Evolutionary conservation across 2,329 filamentous ascomycete genomes (phyloP).

Genomic region (Trichoderma semiorbis): DNA sequence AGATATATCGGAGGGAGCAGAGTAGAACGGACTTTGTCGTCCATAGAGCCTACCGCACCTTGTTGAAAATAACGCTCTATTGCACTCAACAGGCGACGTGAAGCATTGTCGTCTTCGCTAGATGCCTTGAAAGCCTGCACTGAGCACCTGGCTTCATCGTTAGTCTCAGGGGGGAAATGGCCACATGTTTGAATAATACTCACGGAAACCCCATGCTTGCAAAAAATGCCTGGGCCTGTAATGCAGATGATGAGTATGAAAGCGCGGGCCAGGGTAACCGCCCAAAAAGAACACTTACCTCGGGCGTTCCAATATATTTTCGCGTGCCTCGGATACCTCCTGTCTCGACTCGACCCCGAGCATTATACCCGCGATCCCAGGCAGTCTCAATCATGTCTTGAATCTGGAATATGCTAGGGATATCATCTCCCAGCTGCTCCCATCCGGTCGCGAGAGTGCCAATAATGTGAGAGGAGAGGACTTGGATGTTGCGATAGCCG

Average conservation of each 20-base stretch:
- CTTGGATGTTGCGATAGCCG: conserved; percentile 93
- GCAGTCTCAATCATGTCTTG: conserved; percentile 84
- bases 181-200: conserved; percentile 27
- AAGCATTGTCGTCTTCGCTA: conserved; percentile 38
- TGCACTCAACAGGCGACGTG: conserved; percentile 58
- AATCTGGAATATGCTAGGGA: conserved; percentile 76
- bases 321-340: conserved; percentile 83
- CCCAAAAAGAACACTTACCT: conserved; percentile 50
- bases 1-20: conserved; percentile 81
- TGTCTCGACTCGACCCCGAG: conserved; percentile 71
- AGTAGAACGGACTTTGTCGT: conserved; percentile 65
- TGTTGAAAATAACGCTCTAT: conserved; percentile 72
- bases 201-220: conserved; percentile 64
- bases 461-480: conserved; percentile 77
- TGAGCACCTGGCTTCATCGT: conserved; percentile 47
- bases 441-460: conserved; percentile 54
- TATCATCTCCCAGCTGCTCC: conserved; percentile 54
- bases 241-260: background rate
- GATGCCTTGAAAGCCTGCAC: conserved; percentile 57
- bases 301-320: conserved; percentile 92
- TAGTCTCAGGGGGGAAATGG: background rate
- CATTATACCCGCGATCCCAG: conserved; percentile 83
- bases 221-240: conserved; percentile 75
- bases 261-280: background rate
- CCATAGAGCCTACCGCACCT: conserved; percentile 40